Evolutionary conservation across 2,329 filamentous ascomycete species (phyloP).

Genomic region (Aurifilum marmelostoma): DNA sequence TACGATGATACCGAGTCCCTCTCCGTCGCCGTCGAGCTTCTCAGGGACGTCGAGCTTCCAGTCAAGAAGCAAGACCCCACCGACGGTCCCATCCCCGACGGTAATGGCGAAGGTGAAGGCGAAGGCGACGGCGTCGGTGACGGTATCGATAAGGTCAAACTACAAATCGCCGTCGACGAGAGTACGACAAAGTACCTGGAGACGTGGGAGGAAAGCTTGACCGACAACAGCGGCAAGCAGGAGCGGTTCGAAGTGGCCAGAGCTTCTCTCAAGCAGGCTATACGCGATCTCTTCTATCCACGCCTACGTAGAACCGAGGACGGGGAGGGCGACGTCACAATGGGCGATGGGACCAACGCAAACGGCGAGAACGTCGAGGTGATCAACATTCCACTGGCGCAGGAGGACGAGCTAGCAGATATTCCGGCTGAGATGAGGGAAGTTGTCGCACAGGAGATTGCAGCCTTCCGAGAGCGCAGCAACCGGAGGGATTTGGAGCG

Average conservation of each 20-base stretch:
- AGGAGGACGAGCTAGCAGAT: conserved; percentile 92
- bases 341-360: conserved; percentile 63
- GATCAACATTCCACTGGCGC: conserved; percentile 82
- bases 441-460: conserved; percentile 90
- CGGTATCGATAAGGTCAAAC: conserved; percentile 68
- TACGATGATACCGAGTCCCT: conserved; percentile 91
- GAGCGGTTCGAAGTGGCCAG: conserved; percentile 72
- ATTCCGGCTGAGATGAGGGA: conserved; percentile 97
- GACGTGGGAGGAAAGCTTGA: conserved; percentile 70
- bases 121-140: conserved; percentile 49
- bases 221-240: conserved; percentile 65
- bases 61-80: conserved; percentile 69
- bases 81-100: conserved; percentile 40
- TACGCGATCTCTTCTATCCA: conserved; percentile 76
- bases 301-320: conserved; percentile 54
- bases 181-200: conserved; percentile 84
- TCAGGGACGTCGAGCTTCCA: conserved; percentile 82
- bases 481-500: conserved; percentile 88
- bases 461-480: conserved; percentile 90
- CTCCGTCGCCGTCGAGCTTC: conserved; percentile 79
- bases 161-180: conserved; percentile 79
- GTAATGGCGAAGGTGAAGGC: conserved; percentile 39
- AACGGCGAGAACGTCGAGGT: conserved; percentile 70
- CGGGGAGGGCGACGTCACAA: conserved; percentile 67
- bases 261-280: conserved; percentile 66